A percentile compares a stretch with the other conserved stretches of the same genome.
These are phyloP conservation scores for Cicer arietinum DNA, from an alignment of 306 rosid species.

Conservation along the genomic window DNA sequence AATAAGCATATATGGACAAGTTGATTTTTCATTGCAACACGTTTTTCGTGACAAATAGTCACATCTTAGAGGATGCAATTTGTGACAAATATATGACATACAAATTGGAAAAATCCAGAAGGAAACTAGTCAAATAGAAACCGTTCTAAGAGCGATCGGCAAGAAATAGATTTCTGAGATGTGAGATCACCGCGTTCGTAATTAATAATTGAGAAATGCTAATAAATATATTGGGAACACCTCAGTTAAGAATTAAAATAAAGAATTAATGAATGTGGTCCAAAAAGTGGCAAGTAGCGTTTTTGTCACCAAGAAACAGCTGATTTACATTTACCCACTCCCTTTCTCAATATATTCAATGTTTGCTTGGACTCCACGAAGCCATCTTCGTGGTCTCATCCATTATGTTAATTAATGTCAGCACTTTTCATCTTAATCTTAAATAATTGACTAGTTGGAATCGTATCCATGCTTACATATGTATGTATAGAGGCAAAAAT, in stretches of 20 bases:
- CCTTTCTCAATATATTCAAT: not conserved
- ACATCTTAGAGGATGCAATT: not conserved
- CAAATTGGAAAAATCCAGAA: conserved; percentile 25
- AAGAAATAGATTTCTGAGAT: not conserved
- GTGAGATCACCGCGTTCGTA: conserved; percentile 38
- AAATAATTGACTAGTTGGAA: not conserved
- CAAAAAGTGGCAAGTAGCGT: not conserved
- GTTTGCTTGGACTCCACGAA: conserved; percentile 2
- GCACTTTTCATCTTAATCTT: not conserved
- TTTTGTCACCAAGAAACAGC: not conserved
- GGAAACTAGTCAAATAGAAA: conserved; percentile 37
- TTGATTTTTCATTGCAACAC: not conserved
- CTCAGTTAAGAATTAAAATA: too few relatives aligned
- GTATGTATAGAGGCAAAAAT: too few relatives aligned
- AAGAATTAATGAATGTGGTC: not conserved
- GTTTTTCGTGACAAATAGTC: not conserved
- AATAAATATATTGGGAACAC: too few relatives aligned
- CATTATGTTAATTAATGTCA: conserved; percentile 11
- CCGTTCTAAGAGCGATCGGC: not conserved
- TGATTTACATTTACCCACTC: not conserved
- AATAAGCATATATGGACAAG: not conserved
- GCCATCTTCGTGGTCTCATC: not conserved
- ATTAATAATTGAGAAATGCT: not conserved
- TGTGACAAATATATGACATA: too few relatives aligned
- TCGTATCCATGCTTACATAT: not conserved